A percentile compares a stretch with the other conserved stretches of the same genome.
Evolutionary conservation across 1,284 basidiomycete genomes (phyloP).

Genomic region (Singerocomus rubriflavus): DNA sequence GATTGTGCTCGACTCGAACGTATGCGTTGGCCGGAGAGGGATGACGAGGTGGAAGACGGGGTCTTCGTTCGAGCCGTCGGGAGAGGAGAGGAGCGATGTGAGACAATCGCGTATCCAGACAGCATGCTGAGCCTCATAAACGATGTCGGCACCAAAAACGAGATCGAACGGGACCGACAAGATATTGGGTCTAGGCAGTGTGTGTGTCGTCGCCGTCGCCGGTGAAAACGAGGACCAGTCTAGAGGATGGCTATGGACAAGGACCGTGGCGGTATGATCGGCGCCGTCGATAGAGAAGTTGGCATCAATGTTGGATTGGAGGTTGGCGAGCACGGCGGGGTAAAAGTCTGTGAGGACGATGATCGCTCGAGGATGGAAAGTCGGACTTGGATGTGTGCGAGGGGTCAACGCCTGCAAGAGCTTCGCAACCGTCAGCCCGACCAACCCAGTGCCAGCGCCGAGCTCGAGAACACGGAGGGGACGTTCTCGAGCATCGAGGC

Average conservation of each 20-base stretch:
- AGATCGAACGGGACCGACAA: slow-evolving; percentile 54
- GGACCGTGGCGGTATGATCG: not conserved
- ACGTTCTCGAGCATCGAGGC: not conserved
- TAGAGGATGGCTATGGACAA: slow-evolving; percentile 29
- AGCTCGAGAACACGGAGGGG: slow-evolving; percentile 70
- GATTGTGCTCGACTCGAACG: slow-evolving; percentile 54
- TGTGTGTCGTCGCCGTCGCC: slow-evolving; percentile 17
- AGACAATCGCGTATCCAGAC: slow-evolving; percentile 64
- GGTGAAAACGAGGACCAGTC: slow-evolving; percentile 66
- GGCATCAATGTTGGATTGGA: slow-evolving; percentile 59
- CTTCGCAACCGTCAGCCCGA: slow-evolving; percentile 66
- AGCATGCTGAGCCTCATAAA: slow-evolving; percentile 71
- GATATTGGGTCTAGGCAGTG: not conserved
- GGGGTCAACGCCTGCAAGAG: slow-evolving; percentile 36
- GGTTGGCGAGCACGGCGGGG: slow-evolving; percentile 70
- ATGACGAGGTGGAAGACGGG: slow-evolving; percentile 69
- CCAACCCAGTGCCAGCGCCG: slow-evolving; percentile 85
- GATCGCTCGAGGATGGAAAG: slow-evolving; percentile 27
- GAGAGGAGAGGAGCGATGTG: slow-evolving; percentile 48
- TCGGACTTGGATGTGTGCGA: not conserved
- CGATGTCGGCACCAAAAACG: slow-evolving; percentile 71
- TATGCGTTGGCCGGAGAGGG: slow-evolving; percentile 66
- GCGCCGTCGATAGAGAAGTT: slow-evolving; percentile 47
- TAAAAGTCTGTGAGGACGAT: slow-evolving; percentile 82
- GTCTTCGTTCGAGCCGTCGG: slow-evolving; percentile 19